Percentiles rank a stretch among this genome's conserved stretches.
phyloP scores from a whole-genome alignment of 768 basidiomycete genomes.

The Leccinum aurantiacum region DNA sequence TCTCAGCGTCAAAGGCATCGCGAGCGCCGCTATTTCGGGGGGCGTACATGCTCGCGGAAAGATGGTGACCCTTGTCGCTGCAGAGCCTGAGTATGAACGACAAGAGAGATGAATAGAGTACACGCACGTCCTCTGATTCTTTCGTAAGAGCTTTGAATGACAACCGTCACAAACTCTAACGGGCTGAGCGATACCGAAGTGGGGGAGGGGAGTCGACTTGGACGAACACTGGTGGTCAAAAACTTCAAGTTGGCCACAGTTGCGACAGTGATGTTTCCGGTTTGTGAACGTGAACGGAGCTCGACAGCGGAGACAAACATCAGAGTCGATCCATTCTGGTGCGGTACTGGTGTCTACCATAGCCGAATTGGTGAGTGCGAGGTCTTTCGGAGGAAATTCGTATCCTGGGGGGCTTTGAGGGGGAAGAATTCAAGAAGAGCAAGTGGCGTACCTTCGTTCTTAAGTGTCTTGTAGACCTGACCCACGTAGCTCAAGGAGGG shows the following conservation, averaged over 20 bases:
- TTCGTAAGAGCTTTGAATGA: slow-evolving; percentile 70
- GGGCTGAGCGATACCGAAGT: slow-evolving; percentile 89
- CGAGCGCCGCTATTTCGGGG: slow-evolving; percentile 56
- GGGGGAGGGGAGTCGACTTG: slow-evolving; percentile 79
- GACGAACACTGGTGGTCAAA: slow-evolving; percentile 94
- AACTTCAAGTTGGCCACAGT: slow-evolving; percentile 95
- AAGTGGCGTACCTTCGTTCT: slow-evolving; percentile 62
- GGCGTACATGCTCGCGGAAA: slow-evolving; percentile 53
- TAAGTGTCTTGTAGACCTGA: slow-evolving; percentile 76
- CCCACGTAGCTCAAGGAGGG: slow-evolving; percentile 68
- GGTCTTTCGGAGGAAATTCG: slow-evolving; percentile 81
- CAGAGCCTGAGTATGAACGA: slow-evolving; percentile 2
- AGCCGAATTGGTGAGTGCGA: slow-evolving; percentile 64
- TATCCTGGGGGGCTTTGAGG: slow-evolving; percentile 49
- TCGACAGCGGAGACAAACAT: slow-evolving; percentile 90
- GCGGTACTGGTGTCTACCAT: slow-evolving; percentile 92
- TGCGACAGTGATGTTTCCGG: slow-evolving; percentile 96
- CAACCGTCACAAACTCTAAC: slow-evolving; percentile 95
- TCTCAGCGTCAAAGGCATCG: slow-evolving; percentile 77
- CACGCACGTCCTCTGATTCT: slow-evolving; percentile 56
- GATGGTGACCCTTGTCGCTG: slow-evolving; percentile 52
- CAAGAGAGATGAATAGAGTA: neutral
- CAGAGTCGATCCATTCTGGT: slow-evolving; percentile 97
- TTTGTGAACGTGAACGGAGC: slow-evolving; percentile 92
- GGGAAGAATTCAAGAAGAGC: neutral